These are phyloP conservation scores for Saccharomyces uvarum DNA, from an alignment of 1,139 yeast species.

Conservation along the genomic window DNA sequence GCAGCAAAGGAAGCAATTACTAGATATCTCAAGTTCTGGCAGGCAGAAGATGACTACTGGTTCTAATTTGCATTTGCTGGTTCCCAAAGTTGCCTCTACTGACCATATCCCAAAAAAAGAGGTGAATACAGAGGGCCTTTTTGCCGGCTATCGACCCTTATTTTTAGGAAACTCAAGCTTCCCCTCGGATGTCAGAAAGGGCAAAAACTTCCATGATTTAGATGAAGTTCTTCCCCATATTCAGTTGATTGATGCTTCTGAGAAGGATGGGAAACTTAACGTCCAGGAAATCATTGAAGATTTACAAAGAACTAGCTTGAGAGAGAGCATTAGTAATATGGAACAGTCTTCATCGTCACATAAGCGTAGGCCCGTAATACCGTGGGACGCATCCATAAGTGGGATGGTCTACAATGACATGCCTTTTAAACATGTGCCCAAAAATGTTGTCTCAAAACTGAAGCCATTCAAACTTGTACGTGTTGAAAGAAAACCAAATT, in stretches of 20 bases:
- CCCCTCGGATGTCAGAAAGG: neutral
- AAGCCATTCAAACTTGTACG: slow-evolving; percentile 25
- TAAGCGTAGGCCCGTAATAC: slow-evolving; percentile 21
- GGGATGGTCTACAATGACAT: slow-evolving; percentile 29
- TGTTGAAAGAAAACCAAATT: slow-evolving; percentile 11
- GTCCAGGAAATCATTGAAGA: slow-evolving; percentile 1
- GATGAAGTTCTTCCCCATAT: neutral
- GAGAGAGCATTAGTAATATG: slow-evolving; percentile 8
- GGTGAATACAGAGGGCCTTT: slow-evolving; percentile 30
- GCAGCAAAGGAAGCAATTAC: neutral
- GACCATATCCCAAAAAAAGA: slow-evolving; percentile 24
- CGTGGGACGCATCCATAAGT: slow-evolving; percentile 34
- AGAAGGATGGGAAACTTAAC: neutral
- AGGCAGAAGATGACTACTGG: neutral
- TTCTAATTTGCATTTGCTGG: slow-evolving; percentile 7
- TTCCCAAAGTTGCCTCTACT: slow-evolving; percentile 28
- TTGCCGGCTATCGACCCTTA: slow-evolving; percentile 33
- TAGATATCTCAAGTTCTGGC: neutral
- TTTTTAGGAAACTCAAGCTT: slow-evolving; percentile 27
- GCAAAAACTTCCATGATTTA: neutral
- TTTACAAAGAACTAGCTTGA: neutral
- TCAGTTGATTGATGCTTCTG: neutral
- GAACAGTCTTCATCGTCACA: slow-evolving; percentile 2
- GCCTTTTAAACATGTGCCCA: slow-evolving; percentile 28
- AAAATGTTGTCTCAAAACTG: slow-evolving; percentile 21